Evolutionary conservation across 1,139 yeast genomes (phyloP).

Genomic region (Taiozyma sp.): DNA sequence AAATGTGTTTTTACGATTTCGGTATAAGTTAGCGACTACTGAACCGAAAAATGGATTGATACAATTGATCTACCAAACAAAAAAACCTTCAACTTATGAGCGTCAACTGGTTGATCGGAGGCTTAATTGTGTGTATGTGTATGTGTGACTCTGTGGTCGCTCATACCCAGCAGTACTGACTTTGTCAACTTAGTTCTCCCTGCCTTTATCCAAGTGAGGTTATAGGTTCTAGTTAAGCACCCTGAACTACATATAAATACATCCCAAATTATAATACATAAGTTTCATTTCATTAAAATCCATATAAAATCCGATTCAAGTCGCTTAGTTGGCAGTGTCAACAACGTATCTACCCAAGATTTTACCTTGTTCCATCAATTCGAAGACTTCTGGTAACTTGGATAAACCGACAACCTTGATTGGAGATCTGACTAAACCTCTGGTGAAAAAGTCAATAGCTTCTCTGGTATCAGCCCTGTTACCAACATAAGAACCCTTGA

Average conservation of each 20-base stretch:
- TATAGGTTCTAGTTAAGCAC: background rate
- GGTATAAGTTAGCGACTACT: background rate
- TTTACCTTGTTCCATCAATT: slow-evolving; percentile 65
- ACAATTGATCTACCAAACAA: background rate
- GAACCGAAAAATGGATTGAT: background rate
- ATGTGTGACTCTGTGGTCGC: background rate
- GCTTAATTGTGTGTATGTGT: too few species aligned
- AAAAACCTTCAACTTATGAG: background rate
- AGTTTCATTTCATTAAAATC: background rate
- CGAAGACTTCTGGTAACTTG: slow-evolving; percentile 55
- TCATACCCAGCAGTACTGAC: too few species aligned
- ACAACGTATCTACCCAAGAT: slow-evolving; percentile 75
- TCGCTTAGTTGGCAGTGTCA: slow-evolving; percentile 48
- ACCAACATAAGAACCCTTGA: slow-evolving; percentile 74
- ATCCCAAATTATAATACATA: background rate
- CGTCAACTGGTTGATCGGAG: background rate
- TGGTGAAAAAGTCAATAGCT: slow-evolving; percentile 65
- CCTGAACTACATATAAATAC: background rate
- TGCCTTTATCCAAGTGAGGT: background rate
- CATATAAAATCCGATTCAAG: background rate
- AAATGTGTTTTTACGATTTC: background rate
- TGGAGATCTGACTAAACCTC: slow-evolving; percentile 68
- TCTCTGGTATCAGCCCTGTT: slow-evolving; percentile 77
- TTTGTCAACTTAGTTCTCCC: too few species aligned
- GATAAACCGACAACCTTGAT: slow-evolving; percentile 66